Evolutionary conservation across 1,284 basidiomycete genomes (phyloP).

Genomic region (Phellopilus nigrolimitatus): DNA sequence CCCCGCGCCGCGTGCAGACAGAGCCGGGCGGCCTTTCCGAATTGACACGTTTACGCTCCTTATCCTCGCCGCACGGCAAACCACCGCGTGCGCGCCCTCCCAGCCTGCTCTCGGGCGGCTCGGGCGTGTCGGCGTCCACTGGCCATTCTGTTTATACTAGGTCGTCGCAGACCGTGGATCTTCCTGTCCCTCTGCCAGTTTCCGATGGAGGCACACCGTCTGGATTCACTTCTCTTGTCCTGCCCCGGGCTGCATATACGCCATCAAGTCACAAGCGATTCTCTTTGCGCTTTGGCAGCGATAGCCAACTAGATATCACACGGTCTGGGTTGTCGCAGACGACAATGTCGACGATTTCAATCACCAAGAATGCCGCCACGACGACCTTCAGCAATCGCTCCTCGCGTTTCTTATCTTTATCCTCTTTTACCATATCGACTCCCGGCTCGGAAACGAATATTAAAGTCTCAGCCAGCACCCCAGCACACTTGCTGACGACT

Average conservation of each 20-base stretch:
- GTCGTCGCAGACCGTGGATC: conserved; percentile 27
- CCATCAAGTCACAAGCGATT: conserved; percentile 32
- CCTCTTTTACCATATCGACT: conserved; percentile 19
- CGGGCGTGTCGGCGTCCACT: conserved; percentile 1
- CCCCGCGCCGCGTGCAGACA: conserved; percentile 24
- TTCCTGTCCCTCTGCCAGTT: conserved; percentile 29
- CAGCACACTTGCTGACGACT: conserved; percentile 37
- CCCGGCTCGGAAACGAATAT: conserved; percentile 17
- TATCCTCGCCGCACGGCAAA: conserved; percentile 15
- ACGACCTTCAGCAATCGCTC: conserved; percentile 8
- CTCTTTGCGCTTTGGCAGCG: conserved; percentile 22
- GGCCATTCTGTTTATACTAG: conserved; percentile 20
- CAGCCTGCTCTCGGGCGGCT: conserved; percentile 2
- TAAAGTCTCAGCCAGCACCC: conserved; percentile 32
- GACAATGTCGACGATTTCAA: conserved; percentile 81
- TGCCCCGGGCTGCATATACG: conserved; percentile 55
- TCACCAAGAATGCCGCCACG: conserved; percentile 30
- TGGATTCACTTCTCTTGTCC: conserved; percentile 65
- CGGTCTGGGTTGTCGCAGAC: conserved; percentile 72
- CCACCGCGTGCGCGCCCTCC: neutral
- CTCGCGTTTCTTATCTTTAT: conserved; percentile 16
- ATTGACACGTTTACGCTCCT: conserved; percentile 17
- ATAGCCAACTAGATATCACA: conserved; percentile 63
- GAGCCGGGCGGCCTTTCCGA: conserved; percentile 19
- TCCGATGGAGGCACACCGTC: conserved; percentile 37